Evolutionary conservation across 2,329 filamentous ascomycete genomes (phyloP).

Genomic region (Magnaporthiopsis rhizophila): DNA sequence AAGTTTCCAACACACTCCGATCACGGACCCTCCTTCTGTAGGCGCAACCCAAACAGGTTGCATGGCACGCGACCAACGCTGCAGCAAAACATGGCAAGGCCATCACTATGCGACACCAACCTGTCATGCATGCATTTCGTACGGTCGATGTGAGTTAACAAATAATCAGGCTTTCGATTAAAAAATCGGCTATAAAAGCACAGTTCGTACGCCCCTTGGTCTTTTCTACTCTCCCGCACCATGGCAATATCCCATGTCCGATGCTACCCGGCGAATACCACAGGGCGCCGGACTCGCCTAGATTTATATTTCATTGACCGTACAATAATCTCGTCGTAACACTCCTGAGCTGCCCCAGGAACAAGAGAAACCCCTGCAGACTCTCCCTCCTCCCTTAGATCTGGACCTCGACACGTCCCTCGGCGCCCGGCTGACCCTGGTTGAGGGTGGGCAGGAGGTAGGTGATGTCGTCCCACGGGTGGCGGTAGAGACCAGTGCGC

Average conservation of each 20-base stretch:
- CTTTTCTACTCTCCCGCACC: background rate
- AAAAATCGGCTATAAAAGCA: background rate
- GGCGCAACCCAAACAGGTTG: background rate
- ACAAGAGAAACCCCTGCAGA: background rate
- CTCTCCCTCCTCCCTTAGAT: constrained; percentile 38
- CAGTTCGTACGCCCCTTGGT: background rate
- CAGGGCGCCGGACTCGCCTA: background rate
- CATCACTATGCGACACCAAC: background rate
- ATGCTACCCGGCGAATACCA: background rate
- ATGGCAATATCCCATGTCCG: background rate
- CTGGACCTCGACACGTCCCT: constrained; percentile 85
- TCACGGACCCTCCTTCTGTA: background rate
- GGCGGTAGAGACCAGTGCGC: constrained; percentile 95
- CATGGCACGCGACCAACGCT: background rate
- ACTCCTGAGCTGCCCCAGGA: background rate
- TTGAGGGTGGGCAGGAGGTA: constrained; percentile 80
- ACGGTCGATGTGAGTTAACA: background rate
- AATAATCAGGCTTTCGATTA: background rate
- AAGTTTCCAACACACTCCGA: background rate
- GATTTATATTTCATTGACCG: background rate
- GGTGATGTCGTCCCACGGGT: constrained; percentile 98
- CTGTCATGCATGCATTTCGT: background rate
- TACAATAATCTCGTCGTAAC: background rate
- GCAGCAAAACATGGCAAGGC: background rate
- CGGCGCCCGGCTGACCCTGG: constrained; percentile 61